Evolutionary conservation across 2,329 filamentous ascomycete species (phyloP), one percentile per base, ranked within the genome.

Genomic region (Colletotrichum magnum): DNA sequence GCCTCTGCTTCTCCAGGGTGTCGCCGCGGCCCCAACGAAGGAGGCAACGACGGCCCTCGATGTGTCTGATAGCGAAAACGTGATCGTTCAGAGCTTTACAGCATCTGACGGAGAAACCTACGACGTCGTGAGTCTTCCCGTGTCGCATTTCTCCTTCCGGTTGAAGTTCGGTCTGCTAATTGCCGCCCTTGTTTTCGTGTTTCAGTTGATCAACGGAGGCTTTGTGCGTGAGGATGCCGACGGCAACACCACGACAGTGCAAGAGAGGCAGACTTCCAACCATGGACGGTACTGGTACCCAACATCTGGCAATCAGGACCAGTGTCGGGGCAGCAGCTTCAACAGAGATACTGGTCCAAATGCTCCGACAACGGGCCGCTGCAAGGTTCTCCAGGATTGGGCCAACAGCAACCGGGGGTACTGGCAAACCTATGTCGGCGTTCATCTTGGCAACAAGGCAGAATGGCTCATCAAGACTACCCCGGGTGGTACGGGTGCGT

Each of bases 221-320:
- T 5, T 43, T 1, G 41, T 43, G 9, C 1, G 16, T 43, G 41
- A 13, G 1, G 1, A 10, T 43, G 12, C 41, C 13, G 41, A 5
- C 7, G 7, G 28, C 28, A 32, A 32, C 28, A 9, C 6, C 6
- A 32, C 28, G 6, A 6, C 28, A 32, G 28, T 32, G 2, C 28
- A 32, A 2, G 28, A 32, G 28, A 32, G 28, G 10, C 28, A 32
- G 28, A 9, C 18, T 18, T 32, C 28, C 2, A 32, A 9, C 3
- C 2, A 32, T 7, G 9, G 6, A 6, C 4, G 2, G 4, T 2
- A 2, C 9, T 32, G 6, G 3, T 9, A 6, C 28, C 6, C 5
- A 32, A 6, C 28, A 32, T 7, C 28, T 2, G 28, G 6, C 3
- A 4, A 4, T 32, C 28, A 6, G 28, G 18, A 32, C 5, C 28